Conservation (phyloP, 1,284 basidiomycete genomes). For the Hemileia vastatrix region DNA sequence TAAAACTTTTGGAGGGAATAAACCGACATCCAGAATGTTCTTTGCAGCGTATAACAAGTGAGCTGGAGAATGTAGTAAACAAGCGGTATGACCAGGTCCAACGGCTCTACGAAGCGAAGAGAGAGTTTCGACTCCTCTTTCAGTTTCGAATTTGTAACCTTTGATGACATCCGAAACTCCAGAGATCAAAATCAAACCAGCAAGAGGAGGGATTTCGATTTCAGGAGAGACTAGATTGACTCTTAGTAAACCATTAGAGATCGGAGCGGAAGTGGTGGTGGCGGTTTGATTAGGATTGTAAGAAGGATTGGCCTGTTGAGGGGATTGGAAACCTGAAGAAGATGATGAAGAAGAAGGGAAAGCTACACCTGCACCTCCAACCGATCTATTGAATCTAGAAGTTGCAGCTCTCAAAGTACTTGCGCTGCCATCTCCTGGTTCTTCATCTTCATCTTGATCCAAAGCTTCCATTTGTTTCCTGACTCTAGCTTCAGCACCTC, state of each 20-base stretch:
- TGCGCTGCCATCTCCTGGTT: slow-evolving; percentile 6
- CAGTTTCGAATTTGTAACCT: slow-evolving; percentile 42
- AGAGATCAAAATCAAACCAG: slow-evolving; percentile 44
- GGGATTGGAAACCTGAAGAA: not conserved
- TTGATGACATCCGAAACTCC: slow-evolving; percentile 47
- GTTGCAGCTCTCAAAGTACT: not conserved
- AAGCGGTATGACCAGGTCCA: slow-evolving; percentile 44
- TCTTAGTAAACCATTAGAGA: slow-evolving; percentile 34
- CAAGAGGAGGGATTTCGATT: slow-evolving; percentile 40
- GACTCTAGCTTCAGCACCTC: not conserved
- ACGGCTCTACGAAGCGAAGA: slow-evolving; percentile 41
- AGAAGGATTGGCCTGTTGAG: not conserved
- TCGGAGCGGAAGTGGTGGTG: slow-evolving; percentile 1
- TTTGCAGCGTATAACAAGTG: slow-evolving; percentile 46
- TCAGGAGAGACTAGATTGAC: slow-evolving; percentile 45
- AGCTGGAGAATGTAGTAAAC: slow-evolving; percentile 45
- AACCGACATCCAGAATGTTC: slow-evolving; percentile 41
- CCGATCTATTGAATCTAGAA: not conserved
- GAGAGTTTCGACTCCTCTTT: slow-evolving; percentile 45
- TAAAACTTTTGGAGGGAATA: slow-evolving; percentile 43
- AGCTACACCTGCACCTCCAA: slow-evolving; percentile 16
- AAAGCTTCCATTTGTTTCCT: not conserved
- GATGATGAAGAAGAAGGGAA: not conserved
- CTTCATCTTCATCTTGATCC: not conserved
- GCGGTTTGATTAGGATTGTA: not conserved